A percentile compares a stretch with the other conserved stretches of the same genome.
Conservation (phyloP, 176 grass and related monocot genomes). For the Tuctoria greenei region DNA sequence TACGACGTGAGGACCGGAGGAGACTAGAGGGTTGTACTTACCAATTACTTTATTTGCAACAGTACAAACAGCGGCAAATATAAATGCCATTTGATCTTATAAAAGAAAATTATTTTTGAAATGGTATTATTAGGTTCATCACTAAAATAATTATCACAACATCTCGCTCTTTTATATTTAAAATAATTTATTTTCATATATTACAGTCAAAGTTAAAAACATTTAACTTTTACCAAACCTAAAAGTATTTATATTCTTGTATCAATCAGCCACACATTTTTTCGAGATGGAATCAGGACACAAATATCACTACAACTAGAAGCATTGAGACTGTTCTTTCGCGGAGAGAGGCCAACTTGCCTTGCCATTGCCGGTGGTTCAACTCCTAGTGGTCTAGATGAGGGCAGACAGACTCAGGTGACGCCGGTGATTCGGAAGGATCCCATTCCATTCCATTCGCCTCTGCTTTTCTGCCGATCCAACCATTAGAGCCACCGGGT, state of each 20-base stretch:
- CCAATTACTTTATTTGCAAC: neutral
- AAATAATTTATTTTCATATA: no score
- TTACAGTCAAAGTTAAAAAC: no score
- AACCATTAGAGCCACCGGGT: slow-evolving; percentile 1
- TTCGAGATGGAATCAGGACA: no score
- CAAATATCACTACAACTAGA: neutral
- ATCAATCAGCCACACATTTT: no score
- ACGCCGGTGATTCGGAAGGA: slow-evolving; percentile 15
- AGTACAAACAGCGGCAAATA: neutral
- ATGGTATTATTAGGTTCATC: no score
- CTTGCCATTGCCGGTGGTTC: slow-evolving; percentile 9
- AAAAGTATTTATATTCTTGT: neutral
- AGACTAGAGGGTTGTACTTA: neutral
- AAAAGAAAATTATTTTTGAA: no score
- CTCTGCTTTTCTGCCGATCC: no score
- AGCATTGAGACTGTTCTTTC: neutral
- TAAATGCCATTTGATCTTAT: no score
- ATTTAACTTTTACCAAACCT: no score
- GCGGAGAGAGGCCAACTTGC: neutral
- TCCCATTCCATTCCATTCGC: slow-evolving; percentile 10
- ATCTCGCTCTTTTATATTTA: no score
- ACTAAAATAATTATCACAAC: no score
- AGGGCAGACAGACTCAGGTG: slow-evolving; percentile 1
- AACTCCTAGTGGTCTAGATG: neutral
- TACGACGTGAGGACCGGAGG: no score